Base-by-base conservation (phyloP, 345 rosid species). In the Cardamine chenopodiifolia region DNA sequence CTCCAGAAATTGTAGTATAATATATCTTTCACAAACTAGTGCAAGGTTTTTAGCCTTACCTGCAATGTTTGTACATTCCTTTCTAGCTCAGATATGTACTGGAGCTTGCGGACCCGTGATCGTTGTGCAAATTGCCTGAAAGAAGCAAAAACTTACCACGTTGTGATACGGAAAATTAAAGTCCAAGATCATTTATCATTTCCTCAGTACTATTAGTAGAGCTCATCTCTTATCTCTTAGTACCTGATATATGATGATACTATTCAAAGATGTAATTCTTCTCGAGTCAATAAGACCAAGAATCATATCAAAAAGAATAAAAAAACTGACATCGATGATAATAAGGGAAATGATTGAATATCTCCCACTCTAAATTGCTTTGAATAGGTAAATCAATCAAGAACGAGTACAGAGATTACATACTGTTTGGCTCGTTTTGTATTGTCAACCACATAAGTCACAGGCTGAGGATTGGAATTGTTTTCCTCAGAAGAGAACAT, bases 81-180 rank as follows among this genome's bases (percentile, higher is more conserved):
- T 88, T 96, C 99, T 81, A 92, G 81, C 83, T 96, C 99, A 82
- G 99, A 93, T 80, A 96, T 96, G 82, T 92, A 92, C 83, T 96
- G 99, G 73, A 96, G 98, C 81, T 96, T 96, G 23, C 99, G 90
- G 23, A 92, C 98, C 71, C 99, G 81, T 56, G 99, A 96, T 35
- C 99, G 91, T 68, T 96, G 99, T 71, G 99, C 99, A 58, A 92
- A 96, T 90, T 92, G 99, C 89, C 99, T 96, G 82, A 76, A 80
- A 8, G 19, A 44, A 49, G 72, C 25, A 74, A 22, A 18, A 78
- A 68, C 20, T 50, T 75, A 62, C 25, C 45, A 72, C 29, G 70
- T 52, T 72, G 72, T 42, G 47, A 76, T 64, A 77, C 11, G 32
- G 35, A 18, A 71, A 17, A 34, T 2, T 40, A 42, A 23, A 55